These are phyloP conservation scores for Aspergillus sclerotioniger DNA, from an alignment of 495 filamentous ascomycete species.

Conservation along the genomic window DNA sequence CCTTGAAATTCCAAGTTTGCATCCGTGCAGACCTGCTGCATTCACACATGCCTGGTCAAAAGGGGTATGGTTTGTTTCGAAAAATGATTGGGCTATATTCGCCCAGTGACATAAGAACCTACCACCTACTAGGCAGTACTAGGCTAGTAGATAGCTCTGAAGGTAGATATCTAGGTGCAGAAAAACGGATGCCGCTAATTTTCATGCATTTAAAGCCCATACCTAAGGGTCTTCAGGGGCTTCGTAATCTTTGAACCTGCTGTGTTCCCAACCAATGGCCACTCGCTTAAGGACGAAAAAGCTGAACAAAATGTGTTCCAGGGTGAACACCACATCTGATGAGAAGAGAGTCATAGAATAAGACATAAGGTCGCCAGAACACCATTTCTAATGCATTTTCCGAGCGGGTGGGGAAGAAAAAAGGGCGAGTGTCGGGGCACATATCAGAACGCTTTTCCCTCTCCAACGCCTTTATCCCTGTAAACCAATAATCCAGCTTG, in stretches of 20 bases:
- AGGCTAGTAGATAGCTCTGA: too few relatives aligned
- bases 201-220: background rate
- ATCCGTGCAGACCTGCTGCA: too few relatives aligned
- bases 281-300: background rate
- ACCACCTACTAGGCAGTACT: too few relatives aligned
- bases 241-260: background rate
- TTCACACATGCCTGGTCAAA: too few relatives aligned
- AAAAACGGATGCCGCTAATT: too few relatives aligned
- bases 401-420: too few relatives aligned
- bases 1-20: too few relatives aligned
- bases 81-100: too few relatives aligned
- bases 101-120: too few relatives aligned
- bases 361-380: background rate
- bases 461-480: slow-evolving; percentile 13
- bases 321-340: background rate
- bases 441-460: slow-evolving; percentile 10
- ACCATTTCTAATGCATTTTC: background rate
- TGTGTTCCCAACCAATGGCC: background rate
- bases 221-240: background rate
- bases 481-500: slow-evolving; percentile 10
- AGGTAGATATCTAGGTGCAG: too few relatives aligned
- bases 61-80: too few relatives aligned
- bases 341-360: background rate
- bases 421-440: background rate
- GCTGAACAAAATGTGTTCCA: background rate